Conservation (phyloP, 305 asterid species). For the Ajuga reptans region DNA sequence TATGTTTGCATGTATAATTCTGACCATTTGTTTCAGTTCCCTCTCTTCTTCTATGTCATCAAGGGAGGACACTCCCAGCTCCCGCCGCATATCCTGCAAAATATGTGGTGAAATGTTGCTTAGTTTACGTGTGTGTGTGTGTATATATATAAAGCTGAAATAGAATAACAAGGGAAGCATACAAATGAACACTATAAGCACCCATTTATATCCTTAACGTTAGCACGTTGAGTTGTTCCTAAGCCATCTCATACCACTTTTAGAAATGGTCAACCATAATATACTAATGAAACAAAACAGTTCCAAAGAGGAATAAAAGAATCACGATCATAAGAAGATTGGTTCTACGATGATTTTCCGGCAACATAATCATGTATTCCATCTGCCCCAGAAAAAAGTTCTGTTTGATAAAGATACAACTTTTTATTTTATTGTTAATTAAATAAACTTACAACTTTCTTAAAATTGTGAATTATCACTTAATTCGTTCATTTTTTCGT, state of each 20-base stretch:
- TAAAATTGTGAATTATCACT: too few relatives aligned
- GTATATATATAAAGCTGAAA: too few relatives aligned
- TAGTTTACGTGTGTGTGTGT: too few relatives aligned
- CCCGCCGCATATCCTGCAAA: conserved; percentile 67
- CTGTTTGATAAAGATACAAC: too few relatives aligned
- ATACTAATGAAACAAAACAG: neutral
- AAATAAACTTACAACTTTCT: too few relatives aligned
- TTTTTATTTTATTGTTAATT: too few relatives aligned
- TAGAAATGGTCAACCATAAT: neutral
- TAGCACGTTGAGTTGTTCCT: too few relatives aligned
- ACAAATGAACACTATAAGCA: neutral
- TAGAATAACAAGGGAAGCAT: neutral
- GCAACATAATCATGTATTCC: neutral
- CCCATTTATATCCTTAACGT: neutral
- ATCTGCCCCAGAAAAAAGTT: too few relatives aligned
- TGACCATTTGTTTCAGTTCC: conserved; percentile 80
- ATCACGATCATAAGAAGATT: neutral
- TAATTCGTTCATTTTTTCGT: too few relatives aligned
- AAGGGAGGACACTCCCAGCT: conserved; percentile 59
- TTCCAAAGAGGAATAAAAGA: neutral
- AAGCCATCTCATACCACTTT: neutral
- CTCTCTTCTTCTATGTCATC: conserved; percentile 82
- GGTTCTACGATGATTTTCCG: neutral
- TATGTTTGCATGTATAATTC: conserved; percentile 4
- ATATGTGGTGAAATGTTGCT: neutral